Conservation (phyloP, 2,329 filamentous ascomycete genomes). For the Exophiala lecanii-corni region DNA sequence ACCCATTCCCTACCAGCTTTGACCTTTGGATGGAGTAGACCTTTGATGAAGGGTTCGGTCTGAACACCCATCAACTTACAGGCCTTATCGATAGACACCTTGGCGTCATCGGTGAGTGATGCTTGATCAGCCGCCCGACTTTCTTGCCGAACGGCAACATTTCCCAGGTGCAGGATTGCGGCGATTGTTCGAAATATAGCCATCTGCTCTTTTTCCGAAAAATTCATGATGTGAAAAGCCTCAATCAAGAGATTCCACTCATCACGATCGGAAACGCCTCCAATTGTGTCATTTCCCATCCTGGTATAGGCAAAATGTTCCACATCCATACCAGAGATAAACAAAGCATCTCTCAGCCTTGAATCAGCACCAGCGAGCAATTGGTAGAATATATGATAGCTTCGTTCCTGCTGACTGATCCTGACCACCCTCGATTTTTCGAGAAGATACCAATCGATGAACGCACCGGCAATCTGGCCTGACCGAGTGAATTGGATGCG, state of each 20-base stretch:
- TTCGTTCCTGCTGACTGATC: constrained; percentile 81
- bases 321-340: constrained; percentile 69
- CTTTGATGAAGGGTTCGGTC: constrained; percentile 78
- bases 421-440: constrained; percentile 97
- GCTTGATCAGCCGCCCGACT: constrained; percentile 89
- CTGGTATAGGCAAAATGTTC: constrained; percentile 89
- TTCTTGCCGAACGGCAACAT: constrained; percentile 84
- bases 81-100: constrained; percentile 69
- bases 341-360: constrained; percentile 68
- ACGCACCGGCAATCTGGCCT: constrained; percentile 89
- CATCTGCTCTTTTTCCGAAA: constrained; percentile 75
- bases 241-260: constrained; percentile 91
- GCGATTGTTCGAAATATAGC: constrained; percentile 83
- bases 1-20: constrained; percentile 98
- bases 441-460: constrained; percentile 96
- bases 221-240: constrained; percentile 91
- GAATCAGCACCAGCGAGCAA: constrained; percentile 77
- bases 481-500: constrained; percentile 86
- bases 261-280: constrained; percentile 80
- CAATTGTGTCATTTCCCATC: constrained; percentile 85
- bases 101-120: constrained; percentile 69
- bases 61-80: constrained; percentile 82
- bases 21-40: constrained; percentile 84
- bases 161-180: constrained; percentile 87
- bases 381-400: constrained; percentile 98